Evolutionary conservation across 129 eudicot species (phyloP), one percentile per base, ranked within the genome.

Genomic region (Flaveria linearis): DNA sequence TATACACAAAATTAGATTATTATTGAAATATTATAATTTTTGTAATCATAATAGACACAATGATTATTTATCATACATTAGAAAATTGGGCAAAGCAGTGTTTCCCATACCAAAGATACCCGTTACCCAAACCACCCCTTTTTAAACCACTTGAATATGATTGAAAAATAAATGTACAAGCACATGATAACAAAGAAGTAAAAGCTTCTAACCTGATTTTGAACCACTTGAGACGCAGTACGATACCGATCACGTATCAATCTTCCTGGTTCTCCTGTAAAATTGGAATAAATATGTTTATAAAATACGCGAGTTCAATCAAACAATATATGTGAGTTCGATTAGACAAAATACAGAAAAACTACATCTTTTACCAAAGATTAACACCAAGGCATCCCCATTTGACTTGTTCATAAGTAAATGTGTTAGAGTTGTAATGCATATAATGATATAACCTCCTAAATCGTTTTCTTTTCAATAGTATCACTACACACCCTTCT

Each of bases 161-260:
- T 1, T 75, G 62, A 26, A 25, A 49, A 33, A 30, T 28, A 63
- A 30, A 63, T 28, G 20, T 63, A 65, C 53, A 33, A 20, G 52
- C 52, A 76, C 11, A 33, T 36, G 73, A 46, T n/a, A 15, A 13
- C 7, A 11, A 77, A 83, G 80, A 80, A 80, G 78, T 49, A 77
- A 84, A 81, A 80, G 87, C 83, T 75, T 77, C 92, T 84, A 88
- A 94, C 97, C 85, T 94, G 91, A 84, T 87, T 94, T 85, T 91
- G 92, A 76, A 91, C 90, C 82, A 94, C 96, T 89, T 86, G 93
- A 76, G 97, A 94, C 78, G 98, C 97, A 85, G 98, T 86, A 80
- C 98, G 89, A 91, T 91, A 94, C 72, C 98, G 90, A 75, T 91
- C 97, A 47, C 97, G 97, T 78, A 94, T 91, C 85, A 94, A 78